Percentiles rank a stretch among this genome's conserved stretches.
phyloP scores from a whole-genome alignment of 78 protist genomes.

The Dictyostelium brefeldianum region DNA sequence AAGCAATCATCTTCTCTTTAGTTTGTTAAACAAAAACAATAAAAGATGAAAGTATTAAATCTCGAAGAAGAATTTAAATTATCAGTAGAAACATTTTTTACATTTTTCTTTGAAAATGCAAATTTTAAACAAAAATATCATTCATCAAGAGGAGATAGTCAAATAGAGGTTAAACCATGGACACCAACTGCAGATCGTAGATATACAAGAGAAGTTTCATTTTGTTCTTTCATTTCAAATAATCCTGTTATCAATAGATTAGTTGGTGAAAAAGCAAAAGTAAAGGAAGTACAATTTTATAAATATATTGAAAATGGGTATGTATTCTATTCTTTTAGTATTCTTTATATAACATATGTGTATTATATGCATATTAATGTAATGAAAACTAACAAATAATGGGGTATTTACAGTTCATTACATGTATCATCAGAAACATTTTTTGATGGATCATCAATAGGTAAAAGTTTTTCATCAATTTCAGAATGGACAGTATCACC shows the following conservation, averaged over 20 bases:
- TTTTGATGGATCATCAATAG: slow-evolving; percentile 68
- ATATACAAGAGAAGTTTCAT: slow-evolving; percentile 56
- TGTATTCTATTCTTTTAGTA: neutral
- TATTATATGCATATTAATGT: neutral
- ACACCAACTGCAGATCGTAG: slow-evolving; percentile 49
- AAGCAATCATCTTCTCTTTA: neutral
- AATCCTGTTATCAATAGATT: slow-evolving; percentile 35
- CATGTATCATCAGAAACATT: slow-evolving; percentile 55
- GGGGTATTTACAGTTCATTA: neutral
- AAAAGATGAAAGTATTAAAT: slow-evolving; percentile 44
- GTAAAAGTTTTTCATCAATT: slow-evolving; percentile 49
- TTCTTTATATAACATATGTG: too few relatives aligned
- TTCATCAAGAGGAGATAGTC: slow-evolving; percentile 72
- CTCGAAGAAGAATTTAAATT: slow-evolving; percentile 70
- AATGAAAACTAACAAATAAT: neutral
- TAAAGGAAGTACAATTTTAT: slow-evolving; percentile 75
- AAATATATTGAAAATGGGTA: slow-evolving; percentile 50
- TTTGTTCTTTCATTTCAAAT: slow-evolving; percentile 57
- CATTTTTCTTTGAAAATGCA: slow-evolving; percentile 72
- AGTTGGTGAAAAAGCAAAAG: slow-evolving; percentile 74
- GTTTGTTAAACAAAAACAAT: neutral
- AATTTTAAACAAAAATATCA: slow-evolving; percentile 64
- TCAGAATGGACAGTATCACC: slow-evolving; percentile 75
- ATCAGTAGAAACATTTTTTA: slow-evolving; percentile 74
- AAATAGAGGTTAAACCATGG: slow-evolving; percentile 69